phyloP scores from a whole-genome alignment of 768 basidiomycete genomes.

The Trametes cubensis region DNA sequence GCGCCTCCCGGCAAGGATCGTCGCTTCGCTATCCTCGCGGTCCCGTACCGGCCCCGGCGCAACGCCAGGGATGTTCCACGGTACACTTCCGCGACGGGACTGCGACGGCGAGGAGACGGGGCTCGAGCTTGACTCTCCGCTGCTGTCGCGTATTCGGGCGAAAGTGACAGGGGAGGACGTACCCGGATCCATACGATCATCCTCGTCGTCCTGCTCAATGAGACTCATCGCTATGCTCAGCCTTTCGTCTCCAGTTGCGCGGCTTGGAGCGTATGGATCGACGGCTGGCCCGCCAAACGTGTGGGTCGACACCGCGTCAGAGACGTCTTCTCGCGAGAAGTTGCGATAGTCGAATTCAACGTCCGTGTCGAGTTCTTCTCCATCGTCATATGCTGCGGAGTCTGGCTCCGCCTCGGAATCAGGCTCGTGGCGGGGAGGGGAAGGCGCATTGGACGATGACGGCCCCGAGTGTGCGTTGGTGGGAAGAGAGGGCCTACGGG shows the following conservation, averaged over 20 bases:
- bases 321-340: constrained; percentile 30
- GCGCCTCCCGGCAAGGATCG: constrained; percentile 47
- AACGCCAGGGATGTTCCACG: constrained; percentile 58
- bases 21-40: constrained; percentile 60
- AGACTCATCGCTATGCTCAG: constrained; percentile 43
- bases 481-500: constrained; percentile 44
- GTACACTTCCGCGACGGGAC: constrained; percentile 56
- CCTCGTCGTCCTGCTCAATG: constrained; percentile 31
- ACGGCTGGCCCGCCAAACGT: constrained; percentile 48
- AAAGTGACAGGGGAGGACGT: constrained; percentile 22
- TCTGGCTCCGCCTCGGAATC: constrained; percentile 27
- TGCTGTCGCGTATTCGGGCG: constrained; percentile 19
- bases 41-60: constrained; percentile 39
- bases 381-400: constrained; percentile 24
- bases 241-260: constrained; percentile 31
- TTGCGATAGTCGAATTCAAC: constrained; percentile 36
- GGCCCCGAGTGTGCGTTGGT: constrained; percentile 31
- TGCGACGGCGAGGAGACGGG: constrained; percentile 8
- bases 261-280: constrained; percentile 17
- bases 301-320: constrained; percentile 51
- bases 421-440: constrained; percentile 11
- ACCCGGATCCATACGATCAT: constrained; percentile 11
- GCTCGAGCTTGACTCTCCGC: constrained; percentile 11
- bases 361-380: constrained; percentile 37
- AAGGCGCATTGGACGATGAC: constrained; percentile 10